These are phyloP conservation scores for Blastomyces emzantsi DNA, from an alignment of 2,329 filamentous ascomycete genomes.

Conservation along the genomic window DNA sequence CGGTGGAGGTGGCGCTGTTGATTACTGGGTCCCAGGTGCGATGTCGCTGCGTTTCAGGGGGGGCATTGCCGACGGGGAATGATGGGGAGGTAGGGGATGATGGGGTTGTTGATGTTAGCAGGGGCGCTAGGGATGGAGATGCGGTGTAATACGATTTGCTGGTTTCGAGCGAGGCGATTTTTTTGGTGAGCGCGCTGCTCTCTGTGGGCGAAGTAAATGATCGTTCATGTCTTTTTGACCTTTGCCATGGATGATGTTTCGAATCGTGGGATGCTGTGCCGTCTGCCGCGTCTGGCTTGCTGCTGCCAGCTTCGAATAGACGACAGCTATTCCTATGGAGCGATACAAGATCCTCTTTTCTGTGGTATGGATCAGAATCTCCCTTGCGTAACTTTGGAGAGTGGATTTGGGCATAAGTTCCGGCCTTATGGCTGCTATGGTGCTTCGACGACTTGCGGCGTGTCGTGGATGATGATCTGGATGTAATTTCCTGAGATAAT, in stretches of 20 bases:
- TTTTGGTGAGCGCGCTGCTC: not conserved
- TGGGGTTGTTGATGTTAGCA: slow-evolving; percentile 87
- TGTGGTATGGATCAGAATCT: slow-evolving; percentile 17
- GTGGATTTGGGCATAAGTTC: slow-evolving; percentile 24
- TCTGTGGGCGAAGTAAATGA: not conserved
- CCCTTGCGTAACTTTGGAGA: slow-evolving; percentile 21
- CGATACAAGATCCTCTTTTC: slow-evolving; percentile 28
- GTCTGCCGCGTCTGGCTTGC: slow-evolving; percentile 10
- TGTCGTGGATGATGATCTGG: slow-evolving; percentile 18
- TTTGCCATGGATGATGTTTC: not conserved
- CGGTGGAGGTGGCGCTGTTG: not conserved
- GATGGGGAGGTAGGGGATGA: slow-evolving; percentile 58
- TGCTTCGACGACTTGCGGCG: slow-evolving; percentile 24
- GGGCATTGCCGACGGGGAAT: slow-evolving; percentile 2
- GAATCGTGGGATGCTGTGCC: not conserved
- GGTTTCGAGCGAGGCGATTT: not conserved
- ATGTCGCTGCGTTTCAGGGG: slow-evolving; percentile 4
- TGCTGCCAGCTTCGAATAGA: slow-evolving; percentile 25
- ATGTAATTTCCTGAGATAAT: slow-evolving; percentile 27
- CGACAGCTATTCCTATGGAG: slow-evolving; percentile 36
- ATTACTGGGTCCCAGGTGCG: slow-evolving; percentile 8
- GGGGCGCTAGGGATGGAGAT: slow-evolving; percentile 89
- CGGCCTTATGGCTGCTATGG: slow-evolving; percentile 22
- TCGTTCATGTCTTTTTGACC: not conserved
- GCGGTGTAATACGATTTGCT: slow-evolving; percentile 43